A percentile compares a stretch with the other conserved stretches of the same genome.
Conservation (phyloP, 257 asterid species). For the Solanum chaucha region DNA sequence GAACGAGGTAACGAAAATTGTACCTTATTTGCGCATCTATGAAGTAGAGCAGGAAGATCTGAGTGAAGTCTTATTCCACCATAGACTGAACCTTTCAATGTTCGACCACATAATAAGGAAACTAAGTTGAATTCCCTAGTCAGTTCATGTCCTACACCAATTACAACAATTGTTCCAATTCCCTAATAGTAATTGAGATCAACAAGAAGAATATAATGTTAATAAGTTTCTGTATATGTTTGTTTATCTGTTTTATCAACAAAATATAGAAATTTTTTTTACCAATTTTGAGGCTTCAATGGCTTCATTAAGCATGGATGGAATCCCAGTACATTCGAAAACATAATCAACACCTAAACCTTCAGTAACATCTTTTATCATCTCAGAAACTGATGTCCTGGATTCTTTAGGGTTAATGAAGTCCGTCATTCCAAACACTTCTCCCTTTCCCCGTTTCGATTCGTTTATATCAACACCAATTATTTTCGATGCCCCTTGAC, state of each 20-base stretch:
- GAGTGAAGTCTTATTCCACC: slow-evolving; percentile 58
- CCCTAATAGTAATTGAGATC: slow-evolving; percentile 5
- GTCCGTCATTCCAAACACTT: slow-evolving; percentile 2
- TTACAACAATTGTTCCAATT: slow-evolving; percentile 13
- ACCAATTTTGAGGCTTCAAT: background rate
- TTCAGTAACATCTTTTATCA: background rate
- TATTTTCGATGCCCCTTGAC: slow-evolving; percentile 49
- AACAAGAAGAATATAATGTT: background rate
- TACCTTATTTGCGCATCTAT: slow-evolving; percentile 67
- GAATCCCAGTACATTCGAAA: background rate
- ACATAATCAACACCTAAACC: background rate
- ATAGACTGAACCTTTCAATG: slow-evolving; percentile 45
- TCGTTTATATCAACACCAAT: slow-evolving; percentile 63
- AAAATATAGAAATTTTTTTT: too few species aligned
- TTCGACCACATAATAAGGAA: slow-evolving; percentile 53
- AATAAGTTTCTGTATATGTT: background rate
- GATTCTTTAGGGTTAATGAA: too few species aligned
- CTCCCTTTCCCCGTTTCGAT: slow-evolving; percentile 36
- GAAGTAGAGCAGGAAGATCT: slow-evolving; percentile 45
- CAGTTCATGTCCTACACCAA: slow-evolving; percentile 11
- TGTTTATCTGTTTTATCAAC: background rate
- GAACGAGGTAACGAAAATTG: background rate
- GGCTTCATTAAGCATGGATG: background rate
- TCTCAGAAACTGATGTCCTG: too few species aligned
- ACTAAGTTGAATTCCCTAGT: slow-evolving; percentile 22